Evolutionary conservation across 495 filamentous ascomycete genomes (phyloP).

Genomic region (Aspergillus homomorphus): DNA sequence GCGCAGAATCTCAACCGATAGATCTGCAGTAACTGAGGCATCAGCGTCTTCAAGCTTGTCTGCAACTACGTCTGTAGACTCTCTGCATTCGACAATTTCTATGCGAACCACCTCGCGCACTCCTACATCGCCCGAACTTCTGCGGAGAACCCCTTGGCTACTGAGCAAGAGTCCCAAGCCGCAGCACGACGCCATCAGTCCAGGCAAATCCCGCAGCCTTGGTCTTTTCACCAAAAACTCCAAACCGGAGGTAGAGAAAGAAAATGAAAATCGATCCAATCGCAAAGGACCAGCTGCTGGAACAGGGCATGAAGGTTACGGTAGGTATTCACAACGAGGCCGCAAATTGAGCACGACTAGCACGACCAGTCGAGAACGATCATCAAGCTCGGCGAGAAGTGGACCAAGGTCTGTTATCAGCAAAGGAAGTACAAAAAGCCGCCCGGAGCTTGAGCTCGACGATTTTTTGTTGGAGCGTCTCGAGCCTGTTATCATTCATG

Average conservation of each 20-base stretch:
- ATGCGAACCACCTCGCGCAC: constrained; percentile 42
- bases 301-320: constrained; percentile 95
- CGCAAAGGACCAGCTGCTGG: constrained; percentile 87
- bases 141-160: constrained; percentile 31
- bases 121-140: constrained; percentile 31
- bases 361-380: constrained; percentile 46
- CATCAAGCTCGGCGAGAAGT: constrained; percentile 54
- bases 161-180: constrained; percentile 24
- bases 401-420: constrained; percentile 44
- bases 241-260: constrained; percentile 58
- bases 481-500: constrained; percentile 82
- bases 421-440: constrained; percentile 49
- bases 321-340: constrained; percentile 60
- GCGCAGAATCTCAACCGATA: constrained; percentile 42
- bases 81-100: constrained; percentile 32
- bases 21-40: constrained; percentile 12
- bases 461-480: constrained; percentile 74
- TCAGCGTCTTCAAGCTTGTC: constrained; percentile 22
- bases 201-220: constrained; percentile 54
- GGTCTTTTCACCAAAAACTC: constrained; percentile 73
- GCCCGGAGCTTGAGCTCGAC: constrained; percentile 55
- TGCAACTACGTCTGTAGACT: constrained; percentile 38
- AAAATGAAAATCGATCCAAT: constrained; percentile 51
- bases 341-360: constrained; percentile 49
- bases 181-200: constrained; percentile 23